Conservation (phyloP, 31 red algal genomes). For the Odonthalia washingtoniensis region DNA sequence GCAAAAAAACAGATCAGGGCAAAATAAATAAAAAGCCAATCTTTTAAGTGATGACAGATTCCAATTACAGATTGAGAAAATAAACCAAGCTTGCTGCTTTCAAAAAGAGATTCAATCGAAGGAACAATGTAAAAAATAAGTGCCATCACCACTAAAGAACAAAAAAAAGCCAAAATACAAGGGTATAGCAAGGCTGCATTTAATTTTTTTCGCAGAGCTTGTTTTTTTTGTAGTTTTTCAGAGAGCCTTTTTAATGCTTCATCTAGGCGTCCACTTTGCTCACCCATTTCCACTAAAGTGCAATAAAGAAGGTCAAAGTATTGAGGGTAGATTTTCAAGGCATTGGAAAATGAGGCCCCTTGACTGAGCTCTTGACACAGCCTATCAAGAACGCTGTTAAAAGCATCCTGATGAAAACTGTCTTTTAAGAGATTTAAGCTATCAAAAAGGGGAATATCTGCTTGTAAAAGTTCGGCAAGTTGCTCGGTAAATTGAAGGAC, state of each 20-base stretch:
- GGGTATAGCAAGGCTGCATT: not conserved
- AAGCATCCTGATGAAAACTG: not conserved
- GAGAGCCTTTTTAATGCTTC: not conserved
- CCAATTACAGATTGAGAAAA: no score
- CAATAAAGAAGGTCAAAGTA: constrained; percentile 11
- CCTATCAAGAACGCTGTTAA: not conserved
- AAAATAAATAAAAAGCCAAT: not conserved
- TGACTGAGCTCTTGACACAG: not conserved
- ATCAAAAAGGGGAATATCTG: not conserved
- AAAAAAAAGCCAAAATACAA: not conserved
- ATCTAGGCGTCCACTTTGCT: constrained; percentile 2
- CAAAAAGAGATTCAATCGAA: no score
- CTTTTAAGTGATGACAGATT: no score
- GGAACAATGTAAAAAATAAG: no score
- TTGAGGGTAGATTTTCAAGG: not conserved
- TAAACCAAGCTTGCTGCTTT: no score
- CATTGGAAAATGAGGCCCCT: not conserved
- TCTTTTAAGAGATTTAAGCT: not conserved
- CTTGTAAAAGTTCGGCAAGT: not conserved
- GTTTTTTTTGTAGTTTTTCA: not conserved
- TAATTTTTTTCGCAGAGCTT: not conserved
- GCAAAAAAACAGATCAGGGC: constrained; percentile 13
- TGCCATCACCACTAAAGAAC: no score
- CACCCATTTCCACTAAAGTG: constrained; percentile 12
- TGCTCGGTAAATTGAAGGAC: constrained; percentile 4